Base-by-base conservation (phyloP, 257 asterid genomes). In the Haberlea rhodopensis region DNA sequence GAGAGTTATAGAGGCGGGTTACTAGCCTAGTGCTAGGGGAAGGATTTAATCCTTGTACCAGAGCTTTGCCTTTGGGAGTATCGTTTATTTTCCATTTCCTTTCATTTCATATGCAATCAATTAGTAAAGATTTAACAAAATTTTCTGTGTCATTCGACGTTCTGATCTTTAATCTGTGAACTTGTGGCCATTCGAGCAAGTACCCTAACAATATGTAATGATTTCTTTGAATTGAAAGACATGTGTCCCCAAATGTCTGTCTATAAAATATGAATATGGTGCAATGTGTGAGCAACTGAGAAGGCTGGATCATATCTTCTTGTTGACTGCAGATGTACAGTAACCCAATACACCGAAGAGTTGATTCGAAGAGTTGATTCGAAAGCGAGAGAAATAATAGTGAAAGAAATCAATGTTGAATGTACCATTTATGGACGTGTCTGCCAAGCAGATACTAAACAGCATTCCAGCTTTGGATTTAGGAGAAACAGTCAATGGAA, bases 401-500 rank as follows among this genome's bases (percentile, higher is more conserved):
- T 23, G 28, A 53, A 55, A 61, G 31, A 55, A 65, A 21, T 57
- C 23, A 57, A 2, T n/a, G 18, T 16, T 43, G 25, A 51, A 60
- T 66, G 28, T 75, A 89, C 98, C 95, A 75, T 63, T 71, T 52
- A 57, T 53, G 48, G 71, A 57, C 21, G 82, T 28, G 32, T 72
- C 82, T 37, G 74, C 86, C 72, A 83, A 77, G 67, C 87, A 76
- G 82, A 94, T 80, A 69, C 88, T 79, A 75, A 94, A 94, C 78
- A 90, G 54, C 69, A 90, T 80, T 68, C 94, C 96, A 72, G 97
- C 95, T 78, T 73, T 86, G 57, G 95, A 87, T 78, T 85, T 87
- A 2, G 96, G 78, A 67, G 99, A 87, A 70, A 94, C 82, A 62
- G 78, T 67, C 29, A 92, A 72, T 2, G 99, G 99, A 71, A 94